phyloP scores from a whole-genome alignment of 768 basidiomycete species.

The Tulasnella sp. region DNA sequence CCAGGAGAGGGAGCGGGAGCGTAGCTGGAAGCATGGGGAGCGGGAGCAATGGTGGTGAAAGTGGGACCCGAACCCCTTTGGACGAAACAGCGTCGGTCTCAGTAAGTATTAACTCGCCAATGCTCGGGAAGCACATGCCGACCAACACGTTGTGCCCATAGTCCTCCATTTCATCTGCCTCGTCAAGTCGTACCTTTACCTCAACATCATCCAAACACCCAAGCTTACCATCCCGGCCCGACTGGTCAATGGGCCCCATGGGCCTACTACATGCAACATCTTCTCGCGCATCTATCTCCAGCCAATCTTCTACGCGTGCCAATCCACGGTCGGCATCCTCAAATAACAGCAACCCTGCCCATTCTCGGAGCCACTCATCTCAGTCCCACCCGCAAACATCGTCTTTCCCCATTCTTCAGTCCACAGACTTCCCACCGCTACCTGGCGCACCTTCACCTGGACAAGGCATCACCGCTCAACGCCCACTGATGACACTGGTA shows the following conservation, averaged over 20 bases:
- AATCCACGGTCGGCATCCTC: constrained; percentile 8
- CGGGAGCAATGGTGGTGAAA: constrained; percentile 19
- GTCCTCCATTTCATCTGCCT: constrained; percentile 44
- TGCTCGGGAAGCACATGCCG: constrained; percentile 15
- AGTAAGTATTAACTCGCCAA: constrained; percentile 39
- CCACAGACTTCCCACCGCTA: constrained; percentile 11
- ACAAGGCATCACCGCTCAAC: not conserved
- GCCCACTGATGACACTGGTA: not conserved
- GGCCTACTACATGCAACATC: constrained; percentile 1
- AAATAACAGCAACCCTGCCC: not conserved
- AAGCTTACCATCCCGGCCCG: constrained; percentile 61
- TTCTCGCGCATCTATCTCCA: constrained; percentile 6
- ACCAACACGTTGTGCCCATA: not conserved
- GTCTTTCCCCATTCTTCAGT: not conserved
- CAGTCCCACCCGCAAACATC: constrained; percentile 7
- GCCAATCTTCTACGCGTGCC: not conserved
- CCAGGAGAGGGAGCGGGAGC: constrained; percentile 12
- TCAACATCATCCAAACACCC: constrained; percentile 70
- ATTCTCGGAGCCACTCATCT: constrained; percentile 11
- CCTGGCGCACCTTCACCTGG: not conserved
- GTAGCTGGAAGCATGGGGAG: constrained; percentile 14
- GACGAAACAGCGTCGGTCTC: constrained; percentile 71
- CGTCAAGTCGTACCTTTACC: constrained; percentile 65
- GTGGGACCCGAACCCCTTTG: constrained; percentile 48
- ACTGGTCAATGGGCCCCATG: constrained; percentile 68